Evolutionary conservation across 257 asterid species (phyloP), one percentile per base, ranked within the genome.

Genomic region (Verbena officinalis): DNA sequence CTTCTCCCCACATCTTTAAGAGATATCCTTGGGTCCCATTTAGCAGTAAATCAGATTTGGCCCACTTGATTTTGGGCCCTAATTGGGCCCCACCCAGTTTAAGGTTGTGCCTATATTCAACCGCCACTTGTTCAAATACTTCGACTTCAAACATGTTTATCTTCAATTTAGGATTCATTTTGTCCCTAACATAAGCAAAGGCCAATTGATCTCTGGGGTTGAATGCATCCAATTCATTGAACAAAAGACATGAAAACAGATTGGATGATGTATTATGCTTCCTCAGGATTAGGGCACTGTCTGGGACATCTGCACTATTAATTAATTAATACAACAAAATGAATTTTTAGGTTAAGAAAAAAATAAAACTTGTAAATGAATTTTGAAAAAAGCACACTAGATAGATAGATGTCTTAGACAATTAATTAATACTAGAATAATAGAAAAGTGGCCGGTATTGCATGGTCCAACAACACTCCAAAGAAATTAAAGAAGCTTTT

Each of bases 161-260:
- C 4, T 77, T 84, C 67, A 78, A 11, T 59, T 73, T 69, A 4
- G 91, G 90, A 10, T 55, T 80, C 96, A 90, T 87, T 36, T 56
- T 72, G 72, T 93, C 99, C 75, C 97, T 88, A 71, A 87, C 88
- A 75, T 64, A 84, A 17, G 88, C 95, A 75, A 84, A 87, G 0
- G 92, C 75, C 27, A 84, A 39, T 49, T 93, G 99, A 61, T 93
- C 97, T 49, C 99, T 90, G 52, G 97, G 97, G 58, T 90, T 90
- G 72, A 90, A 93, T 21, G 84, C 87, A 45, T 93, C 99, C 71
- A 93, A 67, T 71, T 93, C 99, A 67, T 93, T 93, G 82, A 90
- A 93, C 33, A 93, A 3, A 14, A 90, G 89, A 75, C 99, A 93
- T 0, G 95, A 86, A 75, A 90, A 93, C 3, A 82, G 59, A 62